phyloP scores from a whole-genome alignment of 768 basidiomycete species.

The Russula griseocarnosa region DNA sequence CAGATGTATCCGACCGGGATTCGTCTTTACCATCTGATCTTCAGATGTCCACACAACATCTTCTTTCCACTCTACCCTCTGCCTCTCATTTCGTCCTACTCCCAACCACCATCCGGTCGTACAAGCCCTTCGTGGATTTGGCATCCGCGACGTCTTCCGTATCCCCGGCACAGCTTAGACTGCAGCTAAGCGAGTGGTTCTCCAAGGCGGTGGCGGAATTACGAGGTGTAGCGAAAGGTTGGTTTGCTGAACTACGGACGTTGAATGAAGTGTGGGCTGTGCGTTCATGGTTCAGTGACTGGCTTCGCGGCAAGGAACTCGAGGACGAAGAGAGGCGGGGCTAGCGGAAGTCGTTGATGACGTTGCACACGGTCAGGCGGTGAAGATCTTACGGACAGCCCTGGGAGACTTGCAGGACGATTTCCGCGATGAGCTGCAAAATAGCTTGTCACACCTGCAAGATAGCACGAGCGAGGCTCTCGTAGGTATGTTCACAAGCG shows the following conservation, averaged over 20 bases:
- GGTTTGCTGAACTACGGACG: constrained; percentile 56
- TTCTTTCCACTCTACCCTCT: constrained; percentile 73
- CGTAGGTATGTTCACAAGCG: constrained; percentile 32
- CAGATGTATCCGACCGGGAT: constrained; percentile 38
- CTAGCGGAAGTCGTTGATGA: constrained; percentile 50
- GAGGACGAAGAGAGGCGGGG: constrained; percentile 44
- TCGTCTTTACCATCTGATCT: constrained; percentile 47
- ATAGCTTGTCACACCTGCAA: constrained; percentile 38
- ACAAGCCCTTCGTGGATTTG: constrained; percentile 82
- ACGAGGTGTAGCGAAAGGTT: constrained; percentile 44
- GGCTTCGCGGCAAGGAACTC: constrained; percentile 43
- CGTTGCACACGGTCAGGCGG: constrained; percentile 50
- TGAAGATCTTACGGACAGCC: constrained; percentile 54
- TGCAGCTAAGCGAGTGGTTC: constrained; percentile 64
- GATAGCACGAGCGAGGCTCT: constrained; percentile 31
- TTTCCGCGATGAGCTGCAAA: constrained; percentile 45
- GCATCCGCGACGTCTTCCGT: constrained; percentile 54
- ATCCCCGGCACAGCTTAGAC: constrained; percentile 41
- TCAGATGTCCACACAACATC: constrained; percentile 58
- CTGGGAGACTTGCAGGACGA: constrained; percentile 43
- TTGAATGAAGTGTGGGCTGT: constrained; percentile 71
- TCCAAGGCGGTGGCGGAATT: constrained; percentile 46
- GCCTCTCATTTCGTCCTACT: constrained; percentile 78
- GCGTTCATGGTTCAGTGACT: constrained; percentile 49
- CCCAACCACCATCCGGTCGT: constrained; percentile 63